Evolutionary conservation across 2,329 filamentous ascomycete genomes (phyloP), one percentile per base, ranked within the genome.

Genomic region (Blumeriella jaapii): DNA sequence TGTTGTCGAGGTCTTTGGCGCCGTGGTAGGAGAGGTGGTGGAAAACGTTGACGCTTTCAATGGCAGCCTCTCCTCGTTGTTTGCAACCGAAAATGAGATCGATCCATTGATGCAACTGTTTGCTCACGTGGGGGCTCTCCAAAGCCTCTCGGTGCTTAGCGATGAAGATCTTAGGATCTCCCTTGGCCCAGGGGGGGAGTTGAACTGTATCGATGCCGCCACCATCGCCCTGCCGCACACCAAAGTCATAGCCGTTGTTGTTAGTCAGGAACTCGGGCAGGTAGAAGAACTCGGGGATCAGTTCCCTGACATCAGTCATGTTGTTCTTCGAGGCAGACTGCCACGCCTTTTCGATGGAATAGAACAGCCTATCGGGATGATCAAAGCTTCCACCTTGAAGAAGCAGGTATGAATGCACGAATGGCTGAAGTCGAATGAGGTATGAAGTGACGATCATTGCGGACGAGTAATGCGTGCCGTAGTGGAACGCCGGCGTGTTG

Each of bases 401-500:
- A 6, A 96, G 65, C 13, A 96, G 74, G 54, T 93, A 96, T 0
- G 91, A 94, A 49, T 96, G 85, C 15, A 95, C 89, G 55, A 96
- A 98, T 0, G 91, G 91, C 32, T 94, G 89, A 11, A 98, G 68
- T 12, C 91, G 80, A 51, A 98, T 95, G 25, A 98, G 69, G 52
- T 95, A 98, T 0, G 87, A 95, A 9, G 86, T 86, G 5, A 98
- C 91, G 40, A 94, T 95, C 91, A 96, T 98, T 6, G 91, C 91
- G 2, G 91, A 96, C 1, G 91, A 96, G 58, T 98, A 98, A 56
- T 98, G 93, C 0, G 93, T 98, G 12, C 91, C 91, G 49, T 96
- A 98, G 55, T 98, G 91, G 56, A 95, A 98, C 0, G 91, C 82
- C 1, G 82, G 79, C 29, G 70, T 67, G 38, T 68, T 68, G 26